Evolutionary conservation across 2,329 filamentous ascomycete genomes (phyloP).

Genomic region (Alternaria infectoria): DNA sequence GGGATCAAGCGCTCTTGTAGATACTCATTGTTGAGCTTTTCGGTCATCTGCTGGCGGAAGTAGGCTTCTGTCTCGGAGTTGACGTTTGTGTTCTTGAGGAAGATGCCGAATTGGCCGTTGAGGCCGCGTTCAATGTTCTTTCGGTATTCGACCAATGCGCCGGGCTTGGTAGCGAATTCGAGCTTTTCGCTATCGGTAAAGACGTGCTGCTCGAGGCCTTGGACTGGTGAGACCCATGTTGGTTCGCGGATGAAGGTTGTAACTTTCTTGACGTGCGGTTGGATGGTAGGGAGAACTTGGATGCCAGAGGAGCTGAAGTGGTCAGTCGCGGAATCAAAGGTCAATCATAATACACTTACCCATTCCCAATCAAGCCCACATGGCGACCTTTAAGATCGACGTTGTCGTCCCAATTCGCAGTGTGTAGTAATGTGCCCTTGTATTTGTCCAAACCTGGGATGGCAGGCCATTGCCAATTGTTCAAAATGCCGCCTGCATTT

Average conservation of each 20-base stretch:
- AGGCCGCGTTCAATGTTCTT: conserved; percentile 55
- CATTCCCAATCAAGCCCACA: conserved; percentile 62
- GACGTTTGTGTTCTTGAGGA: conserved; percentile 51
- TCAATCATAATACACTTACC: conserved; percentile 22
- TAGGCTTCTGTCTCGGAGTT: conserved; percentile 52
- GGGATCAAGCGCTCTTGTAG: conserved; percentile 44
- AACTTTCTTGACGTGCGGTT: conserved; percentile 52
- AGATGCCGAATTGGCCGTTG: conserved; percentile 57
- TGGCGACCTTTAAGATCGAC: conserved; percentile 57
- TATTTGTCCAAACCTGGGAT: conserved; percentile 61
- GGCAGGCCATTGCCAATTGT: conserved; percentile 60
- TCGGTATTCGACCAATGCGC: conserved; percentile 49
- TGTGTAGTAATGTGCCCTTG: conserved; percentile 61
- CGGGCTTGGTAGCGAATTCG: conserved; percentile 52
- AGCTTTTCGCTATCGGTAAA: conserved; percentile 52
- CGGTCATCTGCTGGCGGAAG: conserved; percentile 56
- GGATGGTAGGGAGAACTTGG: conserved; percentile 59
- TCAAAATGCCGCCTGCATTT: conserved; percentile 58
- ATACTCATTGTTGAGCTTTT: conserved; percentile 40
- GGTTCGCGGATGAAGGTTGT: conserved; percentile 60
- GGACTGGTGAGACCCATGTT: conserved; percentile 57
- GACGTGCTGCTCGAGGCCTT: conserved; percentile 53
- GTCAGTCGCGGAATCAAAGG: background rate
- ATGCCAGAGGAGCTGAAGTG: conserved; percentile 59
- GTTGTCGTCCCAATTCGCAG: conserved; percentile 61